Base-by-base conservation (phyloP, 2,329 filamentous ascomycete species). In the Drechslerella coelobrocha region DNA sequence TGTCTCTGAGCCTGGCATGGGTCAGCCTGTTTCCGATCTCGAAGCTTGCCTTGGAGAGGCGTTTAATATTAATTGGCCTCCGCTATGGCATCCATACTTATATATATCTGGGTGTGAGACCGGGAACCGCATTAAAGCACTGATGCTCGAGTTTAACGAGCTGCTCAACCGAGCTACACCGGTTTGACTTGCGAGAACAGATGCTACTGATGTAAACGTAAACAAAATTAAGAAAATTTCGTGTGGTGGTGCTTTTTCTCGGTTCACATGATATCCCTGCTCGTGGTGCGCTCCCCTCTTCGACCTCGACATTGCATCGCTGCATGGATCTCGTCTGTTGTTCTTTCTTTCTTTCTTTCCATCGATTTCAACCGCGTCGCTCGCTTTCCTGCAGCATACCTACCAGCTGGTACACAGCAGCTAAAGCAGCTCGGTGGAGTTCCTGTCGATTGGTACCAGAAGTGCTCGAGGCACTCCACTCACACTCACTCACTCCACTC, bases 301-400 rank as follows among this genome's bases (percentile, higher is more conserved):
- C 2, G 19, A 6, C 8, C 41, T 23, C 14, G 17, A 19, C 41
- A 19, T 21, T 7, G 19, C 41, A 19, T 23, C 41, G 41, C 19
- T 45, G 41, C 19, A 39, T 39, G 34, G 34, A 39, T 39, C 12
- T 10, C 34, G 12, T 23, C 41, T 45, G 41, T 45, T 45, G 17
- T 45, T 45, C 10, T 19, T 45, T 45, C 41, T 19, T 21, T 23
- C 41, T n/a, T 45, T 45, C 41, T n/a, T 19, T 45, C 41, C 14
- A 14, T n/a, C n/a, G n/a, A n/a, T n/a, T 45, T 45, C 41, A 17
- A 45, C 19, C 41, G 41, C 41, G 41, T 45, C 41, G 41, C 41
- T 45, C 17, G 41, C 19, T 45, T 19, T 7, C 19, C 10, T 19
- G n/a, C 17, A n/a, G n/a, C n/a, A n/a, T n/a, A 4, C 29, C 29